A percentile compares a stretch with the other conserved stretches of the same genome.
Evolutionary conservation across 257 asterid species (phyloP).

Genomic region (Ocimum tenuiflorum): DNA sequence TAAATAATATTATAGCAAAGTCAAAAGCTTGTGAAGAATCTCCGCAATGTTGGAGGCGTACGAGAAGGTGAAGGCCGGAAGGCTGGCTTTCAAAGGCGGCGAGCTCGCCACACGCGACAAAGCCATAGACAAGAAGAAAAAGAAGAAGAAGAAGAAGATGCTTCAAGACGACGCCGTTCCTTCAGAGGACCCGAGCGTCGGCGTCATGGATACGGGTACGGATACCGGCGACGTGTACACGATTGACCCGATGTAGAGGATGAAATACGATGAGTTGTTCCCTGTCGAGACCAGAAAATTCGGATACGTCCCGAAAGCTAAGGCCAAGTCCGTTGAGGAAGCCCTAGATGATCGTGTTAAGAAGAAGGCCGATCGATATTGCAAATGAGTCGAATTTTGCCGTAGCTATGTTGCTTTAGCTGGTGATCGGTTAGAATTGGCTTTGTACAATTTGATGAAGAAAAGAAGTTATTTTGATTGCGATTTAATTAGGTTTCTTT

Average conservation of each 20-base stretch:
- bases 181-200: constrained; percentile 26
- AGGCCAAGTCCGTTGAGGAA: constrained; percentile 64
- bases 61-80: constrained; percentile 65
- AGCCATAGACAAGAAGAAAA: constrained; percentile 70
- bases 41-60: constrained; percentile 77
- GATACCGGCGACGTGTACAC: constrained; percentile 58
- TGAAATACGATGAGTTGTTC: constrained; percentile 89
- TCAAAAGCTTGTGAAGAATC: neutral
- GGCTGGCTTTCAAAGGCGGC: constrained; percentile 92
- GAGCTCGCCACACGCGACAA: constrained; percentile 71
- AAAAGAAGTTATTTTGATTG: neutral
- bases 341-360: constrained; percentile 92
- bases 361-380: constrained; percentile 96
- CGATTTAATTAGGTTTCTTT: neutral
- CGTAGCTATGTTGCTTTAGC: constrained; percentile 7
- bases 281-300: constrained; percentile 82
- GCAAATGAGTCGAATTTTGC: constrained; percentile 42
- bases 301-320: constrained; percentile 70
- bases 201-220: constrained; percentile 28
- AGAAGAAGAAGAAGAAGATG: constrained; percentile 41
- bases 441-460: constrained; percentile 4
- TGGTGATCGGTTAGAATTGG: neutral
- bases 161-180: constrained; percentile 35
- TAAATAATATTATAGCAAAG: too few relatives aligned
- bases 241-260: constrained; percentile 88